Evolutionary conservation across 257 asterid species (phyloP).

Genomic region (Jaltomata sinuosa): DNA sequence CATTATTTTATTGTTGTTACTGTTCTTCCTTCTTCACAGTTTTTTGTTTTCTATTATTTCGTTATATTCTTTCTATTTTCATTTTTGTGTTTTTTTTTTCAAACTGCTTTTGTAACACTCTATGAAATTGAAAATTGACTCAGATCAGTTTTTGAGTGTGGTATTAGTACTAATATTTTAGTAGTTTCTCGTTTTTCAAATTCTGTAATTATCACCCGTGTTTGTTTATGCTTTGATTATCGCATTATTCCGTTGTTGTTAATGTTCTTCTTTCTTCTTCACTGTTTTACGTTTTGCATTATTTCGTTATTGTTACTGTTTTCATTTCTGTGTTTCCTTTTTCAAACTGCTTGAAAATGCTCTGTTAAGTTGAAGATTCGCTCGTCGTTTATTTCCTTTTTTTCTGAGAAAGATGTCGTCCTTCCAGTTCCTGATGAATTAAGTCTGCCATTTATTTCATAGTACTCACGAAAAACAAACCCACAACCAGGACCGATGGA

Average conservation of each 20-base stretch:
- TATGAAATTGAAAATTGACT: no score
- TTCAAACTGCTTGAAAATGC: fast-evolving
- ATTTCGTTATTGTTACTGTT: background rate
- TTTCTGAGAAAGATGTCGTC: no score
- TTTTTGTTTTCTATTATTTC: background rate
- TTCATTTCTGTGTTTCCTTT: background rate
- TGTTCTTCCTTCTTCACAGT: background rate
- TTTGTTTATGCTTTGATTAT: background rate
- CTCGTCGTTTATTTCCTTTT: no score
- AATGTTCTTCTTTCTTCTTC: background rate
- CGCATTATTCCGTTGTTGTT: background rate
- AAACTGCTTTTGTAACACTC: no score
- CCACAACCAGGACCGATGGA: no score
- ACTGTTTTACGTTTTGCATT: background rate
- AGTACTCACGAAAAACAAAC: no score
- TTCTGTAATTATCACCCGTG: background rate
- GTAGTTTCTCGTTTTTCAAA: background rate
- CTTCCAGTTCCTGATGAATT: no score
- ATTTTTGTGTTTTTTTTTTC: background rate
- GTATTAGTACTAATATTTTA: background rate
- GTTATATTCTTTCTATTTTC: background rate
- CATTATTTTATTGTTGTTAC: background rate
- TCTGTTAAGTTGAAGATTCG: background rate
- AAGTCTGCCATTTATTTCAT: no score
- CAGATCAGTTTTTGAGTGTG: background rate